phyloP scores from a whole-genome alignment of 192 early-diverging fungal species.

The Backusella tarrabulga region DNA sequence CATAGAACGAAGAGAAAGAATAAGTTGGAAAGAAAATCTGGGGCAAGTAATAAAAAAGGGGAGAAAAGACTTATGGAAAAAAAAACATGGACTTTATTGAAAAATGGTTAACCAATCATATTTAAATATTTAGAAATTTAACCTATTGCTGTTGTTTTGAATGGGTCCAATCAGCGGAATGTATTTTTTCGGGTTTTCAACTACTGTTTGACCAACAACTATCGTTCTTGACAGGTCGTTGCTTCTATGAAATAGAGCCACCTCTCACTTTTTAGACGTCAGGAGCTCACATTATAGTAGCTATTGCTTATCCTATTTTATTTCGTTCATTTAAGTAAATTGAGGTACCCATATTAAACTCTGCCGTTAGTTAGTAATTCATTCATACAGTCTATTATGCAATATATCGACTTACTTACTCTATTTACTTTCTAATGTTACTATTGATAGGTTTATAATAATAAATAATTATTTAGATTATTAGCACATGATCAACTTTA shows the following conservation, averaged over 20 bases:
- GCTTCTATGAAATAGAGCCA: not conserved
- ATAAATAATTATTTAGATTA: not conserved
- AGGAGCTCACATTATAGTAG: too few relatives aligned
- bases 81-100: not conserved
- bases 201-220: not conserved
- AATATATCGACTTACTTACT: not conserved
- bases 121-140: not conserved
- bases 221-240: not conserved
- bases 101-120: not conserved
- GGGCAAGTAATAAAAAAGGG: not conserved
- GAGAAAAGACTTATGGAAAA: not conserved
- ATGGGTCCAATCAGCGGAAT: not conserved
- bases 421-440: not conserved
- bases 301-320: not conserved
- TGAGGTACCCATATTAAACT: not conserved
- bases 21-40: not conserved
- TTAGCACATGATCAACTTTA: not conserved
- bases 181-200: not conserved
- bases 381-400: not conserved
- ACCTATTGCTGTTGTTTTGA: not conserved
- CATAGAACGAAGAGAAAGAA: conserved; percentile 1
- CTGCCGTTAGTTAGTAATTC: not conserved
- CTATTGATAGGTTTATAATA: not conserved
- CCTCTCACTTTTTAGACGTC: too few relatives aligned
- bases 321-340: not conserved